Conservation (phyloP, 2,329 filamentous ascomycete species). For the Elsinoe perseae region DNA sequence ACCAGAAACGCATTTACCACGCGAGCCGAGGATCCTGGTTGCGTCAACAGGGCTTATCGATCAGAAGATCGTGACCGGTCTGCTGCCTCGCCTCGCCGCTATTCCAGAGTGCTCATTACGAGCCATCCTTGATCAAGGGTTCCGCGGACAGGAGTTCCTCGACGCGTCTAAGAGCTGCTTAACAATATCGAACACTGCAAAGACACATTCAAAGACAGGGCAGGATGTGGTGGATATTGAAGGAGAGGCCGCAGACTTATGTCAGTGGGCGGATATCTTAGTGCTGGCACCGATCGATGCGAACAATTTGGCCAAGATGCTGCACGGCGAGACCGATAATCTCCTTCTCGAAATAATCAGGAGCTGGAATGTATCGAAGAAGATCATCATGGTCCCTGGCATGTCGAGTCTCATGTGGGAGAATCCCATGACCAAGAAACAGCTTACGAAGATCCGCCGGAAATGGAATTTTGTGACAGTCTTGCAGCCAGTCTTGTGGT, state of each 20-base stretch:
- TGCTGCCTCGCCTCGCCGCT: conserved; percentile 28
- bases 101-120: conserved; percentile 30
- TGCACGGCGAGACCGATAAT: conserved; percentile 73
- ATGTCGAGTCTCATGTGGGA: conserved; percentile 89
- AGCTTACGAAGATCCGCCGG: conserved; percentile 70
- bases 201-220: conserved; percentile 19
- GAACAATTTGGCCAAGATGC: conserved; percentile 78
- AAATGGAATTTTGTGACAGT: conserved; percentile 86
- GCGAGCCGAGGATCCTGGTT: conserved; percentile 29
- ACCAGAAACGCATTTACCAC: conserved; percentile 14
- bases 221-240: conserved; percentile 28
- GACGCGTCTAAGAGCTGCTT: conserved; percentile 27
- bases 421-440: conserved; percentile 79
- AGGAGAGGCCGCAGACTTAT: conserved; percentile 54
- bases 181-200: conserved; percentile 26
- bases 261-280: conserved; percentile 81
- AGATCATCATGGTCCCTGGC: conserved; percentile 73
- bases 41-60: conserved; percentile 31
- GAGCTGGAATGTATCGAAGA: conserved; percentile 81
- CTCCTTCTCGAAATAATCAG: conserved; percentile 72
- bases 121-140: conserved; percentile 29
- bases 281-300: conserved; percentile 79
- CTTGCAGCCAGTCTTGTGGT: conserved; percentile 74
- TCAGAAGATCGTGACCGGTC: conserved; percentile 24
- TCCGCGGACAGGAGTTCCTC: conserved; percentile 29